Percentiles rank a stretch among this genome's conserved stretches.
Conservation (phyloP, 441 rosid species). For the Populus hybrid region DNA sequence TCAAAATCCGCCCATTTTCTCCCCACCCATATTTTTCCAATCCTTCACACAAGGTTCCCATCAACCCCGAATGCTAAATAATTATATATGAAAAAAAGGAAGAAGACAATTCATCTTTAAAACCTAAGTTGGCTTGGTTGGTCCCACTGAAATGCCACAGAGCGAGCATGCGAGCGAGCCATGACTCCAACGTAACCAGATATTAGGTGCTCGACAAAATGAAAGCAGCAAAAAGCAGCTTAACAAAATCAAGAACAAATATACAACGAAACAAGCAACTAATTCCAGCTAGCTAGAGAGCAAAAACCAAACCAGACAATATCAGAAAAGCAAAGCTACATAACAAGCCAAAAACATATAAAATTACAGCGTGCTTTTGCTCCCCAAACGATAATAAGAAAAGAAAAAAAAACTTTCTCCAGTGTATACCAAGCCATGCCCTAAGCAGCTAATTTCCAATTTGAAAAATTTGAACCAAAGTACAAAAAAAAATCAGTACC, state of each 20-base stretch:
- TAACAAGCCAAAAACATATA: background rate
- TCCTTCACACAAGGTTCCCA: background rate
- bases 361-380: background rate
- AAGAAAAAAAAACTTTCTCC: background rate
- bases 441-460: background rate
- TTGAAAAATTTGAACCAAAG: background rate
- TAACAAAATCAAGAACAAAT: background rate
- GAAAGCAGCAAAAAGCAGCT: background rate
- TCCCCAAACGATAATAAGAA: background rate
- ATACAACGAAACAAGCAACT: background rate
- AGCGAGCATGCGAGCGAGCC: no score
- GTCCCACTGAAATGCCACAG: background rate
- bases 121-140: background rate
- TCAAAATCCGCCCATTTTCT: background rate
- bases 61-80: background rate
- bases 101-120: background rate
- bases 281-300: background rate
- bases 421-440: background rate
- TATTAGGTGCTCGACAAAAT: background rate
- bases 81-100: background rate
- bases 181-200: background rate
- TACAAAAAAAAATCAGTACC: conserved; percentile 34
- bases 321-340: background rate
- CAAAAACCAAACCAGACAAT: background rate
- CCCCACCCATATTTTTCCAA: background rate